Base-by-base conservation (phyloP, 108 stramenopile species). In the Nannochloropsis gaditana region DNA sequence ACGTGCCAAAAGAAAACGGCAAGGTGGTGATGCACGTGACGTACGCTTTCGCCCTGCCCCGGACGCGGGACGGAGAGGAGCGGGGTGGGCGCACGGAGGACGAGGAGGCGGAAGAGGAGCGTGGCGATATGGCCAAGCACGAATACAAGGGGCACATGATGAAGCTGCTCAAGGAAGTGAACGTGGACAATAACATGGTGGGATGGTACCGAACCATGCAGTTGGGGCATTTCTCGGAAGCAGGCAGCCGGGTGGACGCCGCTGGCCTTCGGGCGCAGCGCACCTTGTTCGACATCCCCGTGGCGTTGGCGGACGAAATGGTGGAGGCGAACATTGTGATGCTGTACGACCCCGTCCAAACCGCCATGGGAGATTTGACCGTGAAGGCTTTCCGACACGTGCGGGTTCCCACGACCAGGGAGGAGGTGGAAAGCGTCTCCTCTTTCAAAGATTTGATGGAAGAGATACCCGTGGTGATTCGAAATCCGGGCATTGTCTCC, bases 151-250 rank as follows among this genome's bases (percentile, higher is more conserved):
- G 96, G 44, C 96, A 98, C 90, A 98, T 98, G 97, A 97, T 98
- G 96, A 94, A 95, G 89, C 97, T 98, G 97, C 92, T 98, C 10
- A 90, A 94, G 80, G 96, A 96, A 92, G 86, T 98, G 85, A 98
- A 98, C 87, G 94, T 98, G 44, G 98, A 99, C 88, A 96, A 95
- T 90, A 99, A 97, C 91, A 95, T 94, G 86, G 97, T 98, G 79
- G 98, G 98, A n/a, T 99, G 97, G 97, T 99, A 99, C 92, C 96
- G 96, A 85, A 94, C 94, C 86, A 96, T 95, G 92, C 96, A 95
- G 86, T 91, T 97, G n/a, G 97, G 97, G 17, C 97, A 98, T 91
- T 93, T 96, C 45, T 93, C 92, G 81, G 97, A 97, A 85, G 88
- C 87, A 86, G 85, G 86, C 5, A 41, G 43, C 15, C 41, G 19